These are phyloP conservation scores for Fusarium coffeatum DNA, from an alignment of 2,329 filamentous ascomycete genomes.

Conservation along the genomic window DNA sequence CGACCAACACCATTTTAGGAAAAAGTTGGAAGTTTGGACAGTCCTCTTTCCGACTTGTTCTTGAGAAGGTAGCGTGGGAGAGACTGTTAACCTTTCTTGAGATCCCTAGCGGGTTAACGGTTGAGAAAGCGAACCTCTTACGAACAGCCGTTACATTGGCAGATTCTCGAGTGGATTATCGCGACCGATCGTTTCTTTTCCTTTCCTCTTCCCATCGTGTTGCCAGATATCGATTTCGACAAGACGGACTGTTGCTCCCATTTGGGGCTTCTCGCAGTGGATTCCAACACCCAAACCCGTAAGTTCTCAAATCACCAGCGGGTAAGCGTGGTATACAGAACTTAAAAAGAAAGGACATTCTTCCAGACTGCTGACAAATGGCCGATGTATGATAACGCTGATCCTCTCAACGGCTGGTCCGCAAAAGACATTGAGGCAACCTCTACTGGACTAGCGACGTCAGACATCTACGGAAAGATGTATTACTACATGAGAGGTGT, in stretches of 20 bases:
- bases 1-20: fast-evolving
- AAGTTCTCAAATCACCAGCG: not conserved
- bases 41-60: not conserved
- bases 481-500: not conserved
- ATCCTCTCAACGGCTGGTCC: constrained; percentile 14
- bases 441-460: not conserved
- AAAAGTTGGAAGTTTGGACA: not conserved
- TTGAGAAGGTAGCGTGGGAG: constrained; percentile 8
- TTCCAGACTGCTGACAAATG: constrained; percentile 1
- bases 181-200: not conserved
- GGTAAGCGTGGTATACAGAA: fast-evolving
- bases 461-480: constrained; percentile 25
- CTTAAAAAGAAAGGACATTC: not conserved
- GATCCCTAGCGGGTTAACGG: not conserved
- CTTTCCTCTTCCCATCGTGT: not conserved
- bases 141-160: not conserved
- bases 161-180: not conserved
- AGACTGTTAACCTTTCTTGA: not conserved
- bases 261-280: not conserved
- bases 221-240: not conserved
- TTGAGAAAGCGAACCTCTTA: not conserved
- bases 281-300: constrained; percentile 16
- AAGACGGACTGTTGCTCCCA: constrained; percentile 24
- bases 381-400: not conserved
- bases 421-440: not conserved